Evolutionary conservation across 768 basidiomycete species (phyloP).

Genomic region (Tricholoma sp.): DNA sequence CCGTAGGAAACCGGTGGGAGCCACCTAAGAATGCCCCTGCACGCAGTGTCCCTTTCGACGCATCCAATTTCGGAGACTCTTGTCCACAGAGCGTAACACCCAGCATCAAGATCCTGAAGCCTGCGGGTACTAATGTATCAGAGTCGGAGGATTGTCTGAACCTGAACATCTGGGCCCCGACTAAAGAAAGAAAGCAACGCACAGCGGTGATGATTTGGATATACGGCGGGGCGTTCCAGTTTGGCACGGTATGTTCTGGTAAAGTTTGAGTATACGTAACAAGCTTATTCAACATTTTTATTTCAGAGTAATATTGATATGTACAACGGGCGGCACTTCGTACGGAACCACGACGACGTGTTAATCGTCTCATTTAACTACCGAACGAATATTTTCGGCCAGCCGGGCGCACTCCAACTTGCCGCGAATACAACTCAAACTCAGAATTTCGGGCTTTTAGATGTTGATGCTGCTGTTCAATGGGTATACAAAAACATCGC

Average conservation of each 20-base stretch:
- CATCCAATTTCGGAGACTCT: conserved; percentile 25
- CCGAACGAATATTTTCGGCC: conserved; percentile 31
- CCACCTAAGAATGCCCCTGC: conserved; percentile 21
- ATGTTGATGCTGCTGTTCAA: conserved; percentile 32
- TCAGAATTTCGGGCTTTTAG: conserved; percentile 34
- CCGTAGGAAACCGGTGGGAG: conserved; percentile 22
- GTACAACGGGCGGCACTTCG: conserved; percentile 27
- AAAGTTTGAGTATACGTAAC: background rate
- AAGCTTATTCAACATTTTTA: background rate
- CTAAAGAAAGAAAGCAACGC: conserved; percentile 21
- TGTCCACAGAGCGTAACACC: conserved; percentile 23
- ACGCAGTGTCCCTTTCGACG: conserved; percentile 16
- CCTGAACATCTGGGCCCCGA: conserved; percentile 35
- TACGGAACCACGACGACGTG: conserved; percentile 29
- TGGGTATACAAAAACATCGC: conserved; percentile 44
- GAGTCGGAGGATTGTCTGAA: conserved; percentile 32
- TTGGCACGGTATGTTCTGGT: conserved; percentile 25
- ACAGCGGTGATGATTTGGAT: conserved; percentile 33
- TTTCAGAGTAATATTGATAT: conserved; percentile 23
- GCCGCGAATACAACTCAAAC: conserved; percentile 10
- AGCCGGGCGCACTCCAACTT: conserved; percentile 32
- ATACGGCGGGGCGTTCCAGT: conserved; percentile 33
- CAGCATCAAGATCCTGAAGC: conserved; percentile 3
- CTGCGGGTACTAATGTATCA: conserved; percentile 20
- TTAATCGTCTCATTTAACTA: conserved; percentile 19